Base-by-base conservation (phyloP, 2,329 filamentous ascomycete genomes). In the Pseudopyricularia cyperi region DNA sequence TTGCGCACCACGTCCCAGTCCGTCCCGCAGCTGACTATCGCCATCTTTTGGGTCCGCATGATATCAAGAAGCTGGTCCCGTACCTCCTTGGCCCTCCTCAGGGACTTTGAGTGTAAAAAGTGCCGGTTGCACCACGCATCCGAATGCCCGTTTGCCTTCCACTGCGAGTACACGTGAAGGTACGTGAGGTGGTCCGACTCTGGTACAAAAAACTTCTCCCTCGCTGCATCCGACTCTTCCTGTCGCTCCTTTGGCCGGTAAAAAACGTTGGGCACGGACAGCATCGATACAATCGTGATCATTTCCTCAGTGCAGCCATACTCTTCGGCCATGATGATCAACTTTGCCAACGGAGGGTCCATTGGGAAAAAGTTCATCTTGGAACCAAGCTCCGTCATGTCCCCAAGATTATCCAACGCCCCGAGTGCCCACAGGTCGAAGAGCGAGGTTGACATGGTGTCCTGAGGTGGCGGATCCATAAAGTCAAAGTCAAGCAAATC, bases 361-460 rank as follows among this genome's bases (percentile, higher is more conserved):
- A 98, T 98, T 1, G 93, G 93, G 61, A 97, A 98, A 1, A 88
- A 86, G 26, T 93, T 96, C 93, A 98, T 98, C 59, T 87, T 90
- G 46, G 80, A 81, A 30, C 93, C 93, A 1, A 98, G 78, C 1
- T 80, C 74, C 0, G 93, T 98, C 26, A 98, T 76, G 58, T 96
- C 89, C 34, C 93, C 94, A 15, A 97, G 77, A 60, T 98, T 96
- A 64, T 96, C 89, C 12, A 98, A 70, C 0, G 93, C 91, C 1
- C 93, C 93, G 0, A 98, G 75, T 0, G 93, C 90, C 93, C 93
- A 98, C 1, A 98, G 79, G 61, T 98, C 93, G 68, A 97, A 98
- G 34, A 98, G 82, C 3, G 90, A 96, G 0, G 93, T 98, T 0
- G 89, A 91, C 58, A 98, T 97, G 1, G 90, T 96, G 62, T 98